phyloP scores from a whole-genome alignment of 2,329 filamentous ascomycete species.

The Aspergillus glaucus region DNA sequence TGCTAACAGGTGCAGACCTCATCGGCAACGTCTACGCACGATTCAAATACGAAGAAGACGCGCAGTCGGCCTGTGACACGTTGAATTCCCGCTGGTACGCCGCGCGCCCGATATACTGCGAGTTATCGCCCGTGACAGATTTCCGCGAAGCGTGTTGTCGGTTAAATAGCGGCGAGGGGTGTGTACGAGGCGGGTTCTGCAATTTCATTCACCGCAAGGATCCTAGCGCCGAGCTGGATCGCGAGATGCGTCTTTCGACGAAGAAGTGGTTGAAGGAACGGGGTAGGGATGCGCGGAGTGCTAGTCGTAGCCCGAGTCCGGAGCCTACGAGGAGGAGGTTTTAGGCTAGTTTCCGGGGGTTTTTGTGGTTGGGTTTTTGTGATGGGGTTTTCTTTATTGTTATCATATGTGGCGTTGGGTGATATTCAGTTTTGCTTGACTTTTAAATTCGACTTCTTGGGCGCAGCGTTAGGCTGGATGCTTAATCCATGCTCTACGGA shows the following conservation, averaged over 20 bases:
- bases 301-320: constrained; percentile 75
- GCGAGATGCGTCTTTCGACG: constrained; percentile 77
- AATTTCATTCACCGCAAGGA: constrained; percentile 99
- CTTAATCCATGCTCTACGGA: neutral
- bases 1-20: constrained; percentile 55
- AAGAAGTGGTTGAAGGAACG: constrained; percentile 93
- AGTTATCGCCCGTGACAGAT: constrained; percentile 92
- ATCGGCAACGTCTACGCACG: constrained; percentile 99
- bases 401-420: constrained; percentile 17
- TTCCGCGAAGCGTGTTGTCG: constrained; percentile 97
- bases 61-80: constrained; percentile 87
- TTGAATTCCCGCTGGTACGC: constrained; percentile 97
- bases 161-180: constrained; percentile 89
- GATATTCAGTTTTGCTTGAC: neutral
- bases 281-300: constrained; percentile 76
- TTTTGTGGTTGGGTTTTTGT: neutral
- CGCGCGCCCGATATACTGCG: constrained; percentile 94
- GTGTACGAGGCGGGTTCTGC: constrained; percentile 93
- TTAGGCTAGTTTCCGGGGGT: constrained; percentile 32
- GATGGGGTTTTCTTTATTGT: constrained; percentile 3
- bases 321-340: constrained; percentile 71
- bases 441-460: neutral
- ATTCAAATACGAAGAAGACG: constrained; percentile 98
- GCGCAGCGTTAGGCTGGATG: too few species aligned
- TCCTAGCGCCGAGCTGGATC: constrained; percentile 78